phyloP scores from a whole-genome alignment of 2,329 filamentous ascomycete genomes.

The Alternaria angustiovoidea region DNA sequence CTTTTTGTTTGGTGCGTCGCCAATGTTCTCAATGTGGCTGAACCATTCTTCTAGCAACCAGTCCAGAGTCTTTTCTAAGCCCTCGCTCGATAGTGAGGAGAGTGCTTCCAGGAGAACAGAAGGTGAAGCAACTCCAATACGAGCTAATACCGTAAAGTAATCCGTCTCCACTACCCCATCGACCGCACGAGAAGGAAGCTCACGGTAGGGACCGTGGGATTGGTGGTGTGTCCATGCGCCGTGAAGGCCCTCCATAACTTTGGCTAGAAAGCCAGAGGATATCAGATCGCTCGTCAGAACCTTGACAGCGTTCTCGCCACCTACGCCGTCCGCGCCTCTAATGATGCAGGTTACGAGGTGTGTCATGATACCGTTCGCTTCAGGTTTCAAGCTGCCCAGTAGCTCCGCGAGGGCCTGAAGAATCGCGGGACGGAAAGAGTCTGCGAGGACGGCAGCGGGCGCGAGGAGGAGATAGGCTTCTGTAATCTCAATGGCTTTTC shows the following conservation, averaged over 20 bases:
- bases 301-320: constrained; percentile 62
- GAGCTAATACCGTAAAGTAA: constrained; percentile 83
- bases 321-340: constrained; percentile 60
- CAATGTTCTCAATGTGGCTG: constrained; percentile 71
- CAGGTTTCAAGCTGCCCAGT: constrained; percentile 57
- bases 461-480: constrained; percentile 60
- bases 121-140: constrained; percentile 78
- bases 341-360: constrained; percentile 57
- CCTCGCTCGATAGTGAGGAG: constrained; percentile 43
- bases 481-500: constrained; percentile 59
- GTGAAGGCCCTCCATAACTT: constrained; percentile 57
- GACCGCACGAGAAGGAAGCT: constrained; percentile 72
- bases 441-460: constrained; percentile 56
- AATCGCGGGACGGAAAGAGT: constrained; percentile 51
- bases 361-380: constrained; percentile 58
- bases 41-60: constrained; percentile 70
- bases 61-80: constrained; percentile 47
- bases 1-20: constrained; percentile 71
- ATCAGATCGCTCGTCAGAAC: constrained; percentile 63
- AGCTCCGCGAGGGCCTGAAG: constrained; percentile 53
- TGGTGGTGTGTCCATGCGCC: constrained; percentile 67
- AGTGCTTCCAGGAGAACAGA: constrained; percentile 68
- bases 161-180: constrained; percentile 81
- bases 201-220: constrained; percentile 75
- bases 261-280: constrained; percentile 65